Evolutionary conservation across 345 rosid genomes (phyloP).

Genomic region (Citrus mangshanensis): DNA sequence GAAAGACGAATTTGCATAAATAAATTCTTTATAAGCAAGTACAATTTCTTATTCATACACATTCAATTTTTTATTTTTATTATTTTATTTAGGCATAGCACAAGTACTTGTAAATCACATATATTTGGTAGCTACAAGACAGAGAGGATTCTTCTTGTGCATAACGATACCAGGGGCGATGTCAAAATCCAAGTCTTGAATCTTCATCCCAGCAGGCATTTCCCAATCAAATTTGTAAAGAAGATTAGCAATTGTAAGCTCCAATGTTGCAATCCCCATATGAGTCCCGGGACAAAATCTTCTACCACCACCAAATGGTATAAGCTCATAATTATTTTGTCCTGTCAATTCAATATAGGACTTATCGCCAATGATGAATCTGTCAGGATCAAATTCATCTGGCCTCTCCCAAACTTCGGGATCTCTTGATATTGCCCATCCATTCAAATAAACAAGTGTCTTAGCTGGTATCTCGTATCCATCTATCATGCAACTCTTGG

Average conservation of each 20-base stretch:
- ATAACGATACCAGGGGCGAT: constrained; percentile 7
- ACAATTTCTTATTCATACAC: no score
- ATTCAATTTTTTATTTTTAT: no score
- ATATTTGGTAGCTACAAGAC: constrained; percentile 1
- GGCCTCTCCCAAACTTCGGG: constrained; percentile 1
- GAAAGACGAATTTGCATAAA: no score
- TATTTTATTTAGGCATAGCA: no score
- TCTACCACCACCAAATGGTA: constrained; percentile 32
- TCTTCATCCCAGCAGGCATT: constrained; percentile 9
- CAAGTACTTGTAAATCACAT: no score
- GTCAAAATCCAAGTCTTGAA: constrained; percentile 13
- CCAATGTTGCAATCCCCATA: not conserved
- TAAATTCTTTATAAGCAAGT: no score
- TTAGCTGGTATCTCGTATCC: not conserved
- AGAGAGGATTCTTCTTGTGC: constrained; percentile 22
- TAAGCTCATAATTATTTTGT: constrained; percentile 14
- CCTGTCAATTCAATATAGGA: constrained; percentile 18
- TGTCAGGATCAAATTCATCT: not conserved
- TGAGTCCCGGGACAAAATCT: constrained; percentile 27
- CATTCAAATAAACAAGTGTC: not conserved
- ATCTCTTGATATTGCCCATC: constrained; percentile 39
- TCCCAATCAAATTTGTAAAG: constrained; percentile 24
- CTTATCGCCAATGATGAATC: not conserved
- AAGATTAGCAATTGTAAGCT: constrained; percentile 27
- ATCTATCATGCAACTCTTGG: not conserved